Evolutionary conservation across 2,329 filamentous ascomycete species (phyloP), one percentile per base, ranked within the genome.

Genomic region (Phyllosticta citrichinensis): DNA sequence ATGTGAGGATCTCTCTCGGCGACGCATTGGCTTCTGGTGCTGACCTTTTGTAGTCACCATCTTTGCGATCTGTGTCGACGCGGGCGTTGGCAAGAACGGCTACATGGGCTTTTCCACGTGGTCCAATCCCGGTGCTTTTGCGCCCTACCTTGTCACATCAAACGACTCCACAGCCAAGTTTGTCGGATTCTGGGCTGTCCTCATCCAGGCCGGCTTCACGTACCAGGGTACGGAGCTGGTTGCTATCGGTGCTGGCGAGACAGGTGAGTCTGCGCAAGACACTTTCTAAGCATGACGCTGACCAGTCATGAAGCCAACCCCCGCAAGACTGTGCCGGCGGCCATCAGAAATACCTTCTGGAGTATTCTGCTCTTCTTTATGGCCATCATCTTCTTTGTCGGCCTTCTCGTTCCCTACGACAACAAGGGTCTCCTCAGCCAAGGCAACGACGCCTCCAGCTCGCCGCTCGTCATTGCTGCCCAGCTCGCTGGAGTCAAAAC

Each of bases 181-280:
- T 63, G 81, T 87, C 57, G 85, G 83, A 11, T 88, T 88, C 76
- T 88, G 85, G 84, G 80, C 83, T 33, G 84, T 86, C 17, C 75
- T 89, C 51, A 82, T 88, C 65, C 84, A 84, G 58, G 86, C 86
- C 22, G 83, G 82, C n/a, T 87, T 89, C 71, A 82, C 82, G 20
- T 89, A 83, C 73, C 85, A 87, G 71, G 88, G 88, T 52, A 84
- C 87, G 2, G 89, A 92, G 74, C 80, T 91, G 17, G 87, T 91
- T 9, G 88, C 85, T 64, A 84, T 93, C 55, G 87, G 86, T n/a
- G 88, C 88, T 4, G 88, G 87, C 63, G 89, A 93, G 75, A 87
- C 87, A 8, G 27, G 27, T 30, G 27, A 30, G 27, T 30, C 27
- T 30, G 27, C 27, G 27, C 22, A 22, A 30, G 27, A 30, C 27